Evolutionary conservation across 1,284 basidiomycete genomes (phyloP), one percentile per base, ranked within the genome.

Genomic region (Sporisorium iseilematis-ciliati): DNA sequence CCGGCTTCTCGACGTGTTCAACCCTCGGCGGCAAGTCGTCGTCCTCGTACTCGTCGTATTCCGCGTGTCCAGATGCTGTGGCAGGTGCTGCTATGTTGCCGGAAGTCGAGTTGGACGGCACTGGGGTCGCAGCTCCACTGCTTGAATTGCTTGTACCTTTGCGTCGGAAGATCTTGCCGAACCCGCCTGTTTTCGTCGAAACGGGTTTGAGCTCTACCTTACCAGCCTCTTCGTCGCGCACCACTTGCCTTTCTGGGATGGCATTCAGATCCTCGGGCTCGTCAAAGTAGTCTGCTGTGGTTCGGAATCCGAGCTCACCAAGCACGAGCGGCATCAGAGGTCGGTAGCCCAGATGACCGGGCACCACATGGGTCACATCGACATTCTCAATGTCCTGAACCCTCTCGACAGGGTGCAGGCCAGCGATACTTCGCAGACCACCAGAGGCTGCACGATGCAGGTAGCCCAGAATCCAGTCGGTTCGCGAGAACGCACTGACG

Each of bases 261-360:
- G 76, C 73, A 23, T 71, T 70, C 21, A 85, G 65, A 35, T 83
- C 81, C 46, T 84, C 83, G 6, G 83, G 83, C 69, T 85, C 83
- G 60, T 85, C 83, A 72, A 85, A 85, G 76, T 83, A 85, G 65
- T 85, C 83, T 2, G 83, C 83, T 0, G 82, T 84, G 18, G 78
- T 80, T 40, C 77, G 72, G 69, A 85, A 85, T 38, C 83, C 83
- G 5, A 85, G 75, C 73, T 85, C 80, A 51, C 80, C 66, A 20
- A 85, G 71, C 11, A 85, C 82, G 7, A 84, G 72, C 25, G 83
- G 83, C 75, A 82, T 85, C 51, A 84, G 52, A 2, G 83, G 76
- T 18, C 83, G 80, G 49, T 85, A 85, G 18, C 74, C 73, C 3
- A 85, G 63, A 52, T 85, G 83, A 7, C 83, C 83, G 0, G 83